Evolutionary conservation across 345 rosid genomes (phyloP).

Genomic region (Brassica rapa): DNA sequence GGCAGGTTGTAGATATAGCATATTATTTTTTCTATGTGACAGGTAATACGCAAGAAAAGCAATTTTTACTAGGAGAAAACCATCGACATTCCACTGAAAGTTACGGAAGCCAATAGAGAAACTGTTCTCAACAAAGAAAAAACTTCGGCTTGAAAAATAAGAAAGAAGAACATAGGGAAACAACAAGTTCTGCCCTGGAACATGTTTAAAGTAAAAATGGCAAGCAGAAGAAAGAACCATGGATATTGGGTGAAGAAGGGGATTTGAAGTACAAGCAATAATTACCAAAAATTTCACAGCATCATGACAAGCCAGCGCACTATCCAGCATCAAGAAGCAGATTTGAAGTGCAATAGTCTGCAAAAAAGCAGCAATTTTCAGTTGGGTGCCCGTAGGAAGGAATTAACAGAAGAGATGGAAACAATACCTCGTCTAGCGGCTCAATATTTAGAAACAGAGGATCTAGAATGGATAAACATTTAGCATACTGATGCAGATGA

Average conservation of each 20-base stretch:
- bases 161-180: background rate
- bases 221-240: background rate
- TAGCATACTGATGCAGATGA: slow-evolving; percentile 81
- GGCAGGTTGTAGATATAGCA: slow-evolving; percentile 9
- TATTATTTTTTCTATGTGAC: background rate
- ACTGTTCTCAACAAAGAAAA: background rate
- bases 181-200: background rate
- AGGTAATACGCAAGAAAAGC: background rate
- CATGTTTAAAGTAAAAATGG: background rate
- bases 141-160: background rate
- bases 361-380: slow-evolving; percentile 28
- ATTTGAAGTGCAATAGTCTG: slow-evolving; percentile 88
- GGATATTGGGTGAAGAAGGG: background rate
- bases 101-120: background rate
- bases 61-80: background rate
- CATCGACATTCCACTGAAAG: background rate
- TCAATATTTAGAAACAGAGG: slow-evolving; percentile 75
- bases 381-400: slow-evolving; percentile 22
- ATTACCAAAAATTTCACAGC: slow-evolving; percentile 83
- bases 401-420: background rate
- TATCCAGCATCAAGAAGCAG: slow-evolving; percentile 84
- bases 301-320: slow-evolving; percentile 77
- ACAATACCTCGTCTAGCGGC: slow-evolving; percentile 84
- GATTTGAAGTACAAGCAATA: slow-evolving; percentile 20
- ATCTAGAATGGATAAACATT: slow-evolving; percentile 74